Base-by-base conservation (phyloP, 495 filamentous ascomycete genomes). In the Corynascus novoguineensis region DNA sequence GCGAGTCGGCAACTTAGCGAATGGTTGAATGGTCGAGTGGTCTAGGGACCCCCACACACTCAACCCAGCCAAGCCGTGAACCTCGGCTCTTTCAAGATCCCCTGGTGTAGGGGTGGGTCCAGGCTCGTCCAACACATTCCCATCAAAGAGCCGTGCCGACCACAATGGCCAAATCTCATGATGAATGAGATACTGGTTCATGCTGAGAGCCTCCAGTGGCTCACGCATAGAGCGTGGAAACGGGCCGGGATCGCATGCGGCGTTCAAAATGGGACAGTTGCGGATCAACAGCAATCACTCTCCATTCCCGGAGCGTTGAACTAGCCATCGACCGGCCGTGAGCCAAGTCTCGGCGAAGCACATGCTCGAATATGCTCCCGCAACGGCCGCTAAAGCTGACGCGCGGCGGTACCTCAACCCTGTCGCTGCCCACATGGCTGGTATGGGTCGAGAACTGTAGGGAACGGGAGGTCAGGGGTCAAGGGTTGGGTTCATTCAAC, bases 101-200 rank as follows among this genome's bases (percentile, higher is more conserved):
- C 15, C 15, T 34, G 47, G 25, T 0, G n/a, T 22, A 55, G 28
- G 25, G n/a, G 14, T 24, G 19, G 12, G n/a, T 27, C 21, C 5
- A n/a, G 24, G 17, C 44, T 46, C 44, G 24, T 24, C 14, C 44
- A 44, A 22, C 19, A 44, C 8, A 41, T n/a, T 8, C 15, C 31
- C 38, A 17, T 11, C 9, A 41, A 41, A 41, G n/a, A 0, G 4
- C 15, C 14, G 35, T 4, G n/a, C 21, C 38, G 58, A 58, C 49
- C 5, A 1, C 11, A 22, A 44, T 64, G 54, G 58, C 60, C 51
- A 52, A 59, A 41, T 58, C 53, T 60, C 59, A 57, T 48, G 57
- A 25, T 21, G 37, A 48, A 53, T 38, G 51, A 41, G 15, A 35
- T 22, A 3, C 21, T n/a, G n/a, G n/a, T n/a, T n/a, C n/a, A n/a